Conservation (phyloP, 805 yeast species). For the Grigorovia humatica region DNA sequence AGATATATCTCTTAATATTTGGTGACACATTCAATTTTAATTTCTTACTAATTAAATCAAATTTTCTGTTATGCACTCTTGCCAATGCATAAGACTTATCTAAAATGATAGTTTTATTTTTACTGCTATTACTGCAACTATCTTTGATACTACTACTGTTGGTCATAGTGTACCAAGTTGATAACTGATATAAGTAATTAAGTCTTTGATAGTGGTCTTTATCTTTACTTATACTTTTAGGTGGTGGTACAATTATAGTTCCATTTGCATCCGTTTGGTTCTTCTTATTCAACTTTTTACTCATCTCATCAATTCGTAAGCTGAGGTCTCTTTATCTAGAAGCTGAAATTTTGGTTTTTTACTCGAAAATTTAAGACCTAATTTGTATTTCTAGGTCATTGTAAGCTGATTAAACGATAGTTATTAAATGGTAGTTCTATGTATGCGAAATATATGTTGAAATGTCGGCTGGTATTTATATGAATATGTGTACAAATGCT, state of each 20-base stretch:
- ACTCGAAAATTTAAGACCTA: no score
- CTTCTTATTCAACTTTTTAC: not conserved
- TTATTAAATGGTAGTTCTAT: not conserved
- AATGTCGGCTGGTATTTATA: not conserved
- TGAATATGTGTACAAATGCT: not conserved
- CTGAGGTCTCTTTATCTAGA: not conserved
- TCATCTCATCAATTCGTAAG: not conserved
- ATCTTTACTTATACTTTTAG: conserved; percentile 37
- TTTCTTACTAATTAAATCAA: conserved; percentile 56
- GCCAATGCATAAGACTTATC: conserved; percentile 32
- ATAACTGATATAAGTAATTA: conserved; percentile 49
- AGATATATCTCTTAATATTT: conserved; percentile 51
- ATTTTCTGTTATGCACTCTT: conserved; percentile 41
- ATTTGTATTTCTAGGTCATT: no score
- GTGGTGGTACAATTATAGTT: conserved; percentile 10
- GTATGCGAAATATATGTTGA: not conserved
- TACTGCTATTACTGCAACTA: not conserved
- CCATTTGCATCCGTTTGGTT: conserved; percentile 14
- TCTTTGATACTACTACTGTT: not conserved
- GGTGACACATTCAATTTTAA: conserved; percentile 59
- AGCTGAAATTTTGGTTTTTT: not conserved
- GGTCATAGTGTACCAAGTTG: conserved; percentile 31
- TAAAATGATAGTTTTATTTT: not conserved
- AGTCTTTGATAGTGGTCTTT: conserved; percentile 52
- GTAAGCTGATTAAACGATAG: no score